These are phyloP conservation scores for Brassica balearica DNA, from an alignment of 441 rosid genomes.

Conservation along the genomic window DNA sequence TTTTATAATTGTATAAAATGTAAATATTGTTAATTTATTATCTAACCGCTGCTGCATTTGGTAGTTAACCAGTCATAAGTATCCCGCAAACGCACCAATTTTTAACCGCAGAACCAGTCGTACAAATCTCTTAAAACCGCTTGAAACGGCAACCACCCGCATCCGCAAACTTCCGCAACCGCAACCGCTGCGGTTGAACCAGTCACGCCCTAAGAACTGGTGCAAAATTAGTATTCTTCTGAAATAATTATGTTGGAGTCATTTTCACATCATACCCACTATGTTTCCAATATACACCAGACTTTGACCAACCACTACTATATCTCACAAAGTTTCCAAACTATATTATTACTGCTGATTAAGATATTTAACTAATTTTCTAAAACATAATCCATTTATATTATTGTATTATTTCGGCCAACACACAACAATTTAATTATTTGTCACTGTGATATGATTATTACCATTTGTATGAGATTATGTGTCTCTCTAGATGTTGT, in stretches of 20 bases:
- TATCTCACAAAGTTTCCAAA: neutral
- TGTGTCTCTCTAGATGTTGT: slow-evolving; percentile 3
- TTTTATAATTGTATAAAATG: too few species aligned
- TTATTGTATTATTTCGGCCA: neutral
- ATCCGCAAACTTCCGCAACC: too few species aligned
- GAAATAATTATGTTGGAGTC: slow-evolving; percentile 14
- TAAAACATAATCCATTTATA: neutral
- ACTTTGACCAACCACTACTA: slow-evolving; percentile 11
- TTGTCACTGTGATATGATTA: neutral
- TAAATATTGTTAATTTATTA: too few species aligned
- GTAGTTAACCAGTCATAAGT: too few species aligned
- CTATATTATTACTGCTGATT: neutral
- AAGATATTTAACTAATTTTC: neutral
- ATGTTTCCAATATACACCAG: neutral
- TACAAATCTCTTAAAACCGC: too few species aligned
- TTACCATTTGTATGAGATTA: neutral
- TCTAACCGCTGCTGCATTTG: too few species aligned
- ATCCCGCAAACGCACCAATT: too few species aligned
- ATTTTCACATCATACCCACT: slow-evolving; percentile 21
- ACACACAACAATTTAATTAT: neutral
- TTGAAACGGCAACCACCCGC: too few species aligned
- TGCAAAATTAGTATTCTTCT: slow-evolving; percentile 1
- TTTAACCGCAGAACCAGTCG: too few species aligned
- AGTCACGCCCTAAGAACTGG: slow-evolving; percentile 4
- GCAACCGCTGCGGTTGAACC: too few species aligned